phyloP scores from a whole-genome alignment of 2,329 filamentous ascomycete species.

The Aschersonia sp. region DNA sequence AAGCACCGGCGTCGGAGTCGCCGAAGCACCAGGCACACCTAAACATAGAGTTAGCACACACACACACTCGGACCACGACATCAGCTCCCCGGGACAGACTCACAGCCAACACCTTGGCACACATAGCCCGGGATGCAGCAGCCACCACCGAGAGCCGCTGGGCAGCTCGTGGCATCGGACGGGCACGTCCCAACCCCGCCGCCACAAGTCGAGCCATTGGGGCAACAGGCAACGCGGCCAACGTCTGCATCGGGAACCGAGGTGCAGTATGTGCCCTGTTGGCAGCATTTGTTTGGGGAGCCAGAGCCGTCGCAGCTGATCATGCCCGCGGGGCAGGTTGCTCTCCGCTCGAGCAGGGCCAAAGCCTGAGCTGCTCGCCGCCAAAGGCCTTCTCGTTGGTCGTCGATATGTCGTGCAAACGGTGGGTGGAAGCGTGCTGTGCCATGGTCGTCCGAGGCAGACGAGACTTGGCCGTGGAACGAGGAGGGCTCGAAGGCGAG shows the following conservation, averaged over 20 bases:
- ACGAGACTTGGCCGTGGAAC: constrained; percentile 14
- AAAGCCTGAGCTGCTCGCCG: constrained; percentile 29
- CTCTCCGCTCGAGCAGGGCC: constrained; percentile 36
- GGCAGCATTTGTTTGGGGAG: constrained; percentile 59
- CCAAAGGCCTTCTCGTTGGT: constrained; percentile 15
- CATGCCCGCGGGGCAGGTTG: constrained; percentile 55
- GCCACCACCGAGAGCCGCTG: constrained; percentile 51
- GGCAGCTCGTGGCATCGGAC: constrained; percentile 48
- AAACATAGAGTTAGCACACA: neutral
- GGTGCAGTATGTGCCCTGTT: constrained; percentile 50
- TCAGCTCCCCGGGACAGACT: constrained; percentile 16
- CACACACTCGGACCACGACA: neutral
- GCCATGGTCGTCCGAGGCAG: constrained; percentile 3
- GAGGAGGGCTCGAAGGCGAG: constrained; percentile 28
- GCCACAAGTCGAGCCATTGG: constrained; percentile 45
- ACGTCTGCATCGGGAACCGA: constrained; percentile 45
- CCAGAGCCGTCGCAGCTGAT: constrained; percentile 48
- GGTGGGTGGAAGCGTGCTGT: constrained; percentile 26
- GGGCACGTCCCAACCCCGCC: constrained; percentile 49
- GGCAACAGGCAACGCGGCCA: constrained; percentile 64
- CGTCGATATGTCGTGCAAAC: constrained; percentile 31
- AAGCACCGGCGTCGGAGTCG: constrained; percentile 10
- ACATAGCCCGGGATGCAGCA: constrained; percentile 62
- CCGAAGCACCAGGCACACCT: constrained; percentile 19
- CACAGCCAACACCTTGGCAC: constrained; percentile 58